Percentiles rank a stretch among this genome's conserved stretches.
phyloP scores from a whole-genome alignment of 208 protist species.

The Wallacemonas sp. region DNA sequence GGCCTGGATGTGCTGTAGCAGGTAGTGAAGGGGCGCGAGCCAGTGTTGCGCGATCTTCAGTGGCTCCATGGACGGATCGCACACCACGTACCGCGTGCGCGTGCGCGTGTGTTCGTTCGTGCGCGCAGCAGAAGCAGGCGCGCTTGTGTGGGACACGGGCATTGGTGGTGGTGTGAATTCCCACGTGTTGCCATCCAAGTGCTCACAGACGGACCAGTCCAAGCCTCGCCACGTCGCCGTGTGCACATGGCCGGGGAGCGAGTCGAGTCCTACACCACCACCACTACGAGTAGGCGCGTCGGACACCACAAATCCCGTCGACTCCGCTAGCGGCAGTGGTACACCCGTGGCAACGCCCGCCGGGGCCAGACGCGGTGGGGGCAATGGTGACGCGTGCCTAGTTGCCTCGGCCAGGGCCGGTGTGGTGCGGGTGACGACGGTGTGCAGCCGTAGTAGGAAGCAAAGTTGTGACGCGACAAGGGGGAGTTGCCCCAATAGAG shows the following conservation, averaged over 20 bases:
- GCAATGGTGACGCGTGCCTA: too few relatives aligned
- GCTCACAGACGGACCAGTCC: not conserved
- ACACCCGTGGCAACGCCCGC: too few relatives aligned
- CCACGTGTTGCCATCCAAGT: slow-evolving; percentile 4
- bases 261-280: too few relatives aligned
- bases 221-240: not conserved
- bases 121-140: too few relatives aligned
- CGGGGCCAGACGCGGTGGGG: too few relatives aligned
- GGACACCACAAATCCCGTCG: too few relatives aligned
- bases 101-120: too few relatives aligned
- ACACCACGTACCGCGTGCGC: not conserved
- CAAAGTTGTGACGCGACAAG: not conserved
- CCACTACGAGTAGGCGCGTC: too few relatives aligned
- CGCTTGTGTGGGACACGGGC: too few relatives aligned
- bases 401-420: not conserved
- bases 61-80: not conserved
- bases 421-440: not conserved
- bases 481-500: not conserved
- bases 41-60: not conserved
- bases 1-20: slow-evolving; percentile 1
- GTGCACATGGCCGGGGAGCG: not conserved
- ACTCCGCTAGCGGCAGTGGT: too few relatives aligned
- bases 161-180: not conserved
- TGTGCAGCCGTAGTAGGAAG: not conserved
- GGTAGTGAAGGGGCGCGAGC: slow-evolving; percentile 3